Evolutionary conservation across 768 basidiomycete genomes (phyloP), one percentile per base, ranked within the genome.

Genomic region (Udeniomyces megalosporus): DNA sequence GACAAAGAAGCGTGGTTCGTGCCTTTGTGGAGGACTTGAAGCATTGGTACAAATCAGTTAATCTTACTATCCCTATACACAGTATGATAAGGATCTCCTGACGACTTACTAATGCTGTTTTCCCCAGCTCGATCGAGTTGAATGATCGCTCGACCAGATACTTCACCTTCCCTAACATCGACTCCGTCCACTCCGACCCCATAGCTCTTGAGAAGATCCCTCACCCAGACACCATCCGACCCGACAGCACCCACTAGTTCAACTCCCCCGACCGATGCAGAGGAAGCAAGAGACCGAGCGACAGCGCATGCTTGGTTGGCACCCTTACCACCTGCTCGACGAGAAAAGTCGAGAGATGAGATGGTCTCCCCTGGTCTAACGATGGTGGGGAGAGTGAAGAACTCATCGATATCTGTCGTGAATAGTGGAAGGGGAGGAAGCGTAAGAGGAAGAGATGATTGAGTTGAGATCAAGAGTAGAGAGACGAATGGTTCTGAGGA

Each of bases 111-210:
- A 64, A 77, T 77, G 32, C 70, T 72, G 68, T 77, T 77, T 68
- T 77, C 76, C 26, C 73, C 74, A 31, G 74, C 73, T 4, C 24
- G 17, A 65, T 62, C 6, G 72, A 72, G 64, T 65, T 77, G 76
- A 51, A 77, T 77, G 63, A 77, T 71, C 26, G 76, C 76, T 48
- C 75, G 67, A 4, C 76, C 76, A 1, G 76, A 76, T 10, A 74
- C 66, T 62, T 71, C 69, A 15, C 72, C 61, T 42, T 8, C 17
- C 17, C 38, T 42, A 2, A 68, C 51, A 3, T 44, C 34, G 12
- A 75, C 63, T 28, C 66, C 59, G 1, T 45, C 49, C 0, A 68
- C 67, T 8, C 68, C 71, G 0, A 76, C 75, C 0, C 72, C 73
- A 29, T 67, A 72, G 1, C 35, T 44, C 2, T 63, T 49, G 32